phyloP scores from a whole-genome alignment of 1,284 basidiomycete genomes.

The Vanrija sp. region DNA sequence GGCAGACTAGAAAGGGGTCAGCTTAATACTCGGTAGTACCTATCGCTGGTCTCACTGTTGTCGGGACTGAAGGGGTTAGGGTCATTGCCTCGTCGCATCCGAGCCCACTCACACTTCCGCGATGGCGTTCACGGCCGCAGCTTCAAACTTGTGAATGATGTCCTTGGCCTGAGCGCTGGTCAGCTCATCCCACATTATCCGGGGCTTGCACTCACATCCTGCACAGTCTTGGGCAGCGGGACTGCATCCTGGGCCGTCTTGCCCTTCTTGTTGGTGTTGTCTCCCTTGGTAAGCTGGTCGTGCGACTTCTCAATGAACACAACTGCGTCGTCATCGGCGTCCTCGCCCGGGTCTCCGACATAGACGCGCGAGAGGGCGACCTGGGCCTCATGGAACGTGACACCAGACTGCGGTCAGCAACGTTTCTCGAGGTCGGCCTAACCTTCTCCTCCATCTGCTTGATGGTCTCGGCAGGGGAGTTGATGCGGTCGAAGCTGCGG shows the following conservation, averaged over 20 bases:
- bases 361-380: conserved; percentile 80
- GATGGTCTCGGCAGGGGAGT: conserved; percentile 64
- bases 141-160: conserved; percentile 64
- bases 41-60: background rate
- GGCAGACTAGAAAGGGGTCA: conserved; percentile 60
- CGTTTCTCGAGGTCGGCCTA: background rate
- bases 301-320: conserved; percentile 49
- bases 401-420: conserved; percentile 55
- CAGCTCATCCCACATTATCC: background rate
- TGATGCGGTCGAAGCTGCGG: conserved; percentile 84
- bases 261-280: conserved; percentile 48
- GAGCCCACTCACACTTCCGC: conserved; percentile 26
- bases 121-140: conserved; percentile 52
- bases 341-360: conserved; percentile 52
- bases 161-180: conserved; percentile 52
- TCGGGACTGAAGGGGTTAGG: background rate
- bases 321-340: conserved; percentile 47
- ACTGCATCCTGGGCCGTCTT: conserved; percentile 43
- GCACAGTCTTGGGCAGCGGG: conserved; percentile 58
- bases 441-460: conserved; percentile 61
- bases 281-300: conserved; percentile 59
- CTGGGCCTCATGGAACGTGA: conserved; percentile 78
- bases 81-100: background rate
- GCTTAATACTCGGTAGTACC: background rate
- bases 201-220: conserved; percentile 47